These are phyloP conservation scores for Aspergillus novofumigatus DNA, from an alignment of 2,329 filamentous ascomycete species.

Conservation along the genomic window DNA sequence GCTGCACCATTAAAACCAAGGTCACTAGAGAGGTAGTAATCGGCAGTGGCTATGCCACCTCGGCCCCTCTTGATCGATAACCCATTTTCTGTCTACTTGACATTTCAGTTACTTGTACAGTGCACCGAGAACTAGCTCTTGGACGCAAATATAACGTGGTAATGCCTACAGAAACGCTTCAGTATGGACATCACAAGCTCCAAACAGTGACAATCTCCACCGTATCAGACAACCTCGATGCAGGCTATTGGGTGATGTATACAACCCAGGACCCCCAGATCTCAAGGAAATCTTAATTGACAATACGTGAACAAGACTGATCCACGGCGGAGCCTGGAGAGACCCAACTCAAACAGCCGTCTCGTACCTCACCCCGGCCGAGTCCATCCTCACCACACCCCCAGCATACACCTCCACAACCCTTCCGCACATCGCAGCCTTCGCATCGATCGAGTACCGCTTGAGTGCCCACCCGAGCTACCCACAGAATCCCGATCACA, in stretches of 20 bases:
- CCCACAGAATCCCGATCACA: conserved; percentile 33
- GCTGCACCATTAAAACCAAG: neutral
- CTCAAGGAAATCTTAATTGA: neutral
- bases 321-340: conserved; percentile 49
- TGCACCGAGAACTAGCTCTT: neutral
- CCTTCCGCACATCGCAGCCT: conserved; percentile 30
- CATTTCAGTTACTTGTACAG: neutral
- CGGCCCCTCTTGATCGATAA: neutral
- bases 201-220: conserved; percentile 32
- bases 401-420: conserved; percentile 8
- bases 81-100: neutral
- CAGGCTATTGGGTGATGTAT: conserved; percentile 41
- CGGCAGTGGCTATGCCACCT: neutral
- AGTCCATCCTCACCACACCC: conserved; percentile 27
- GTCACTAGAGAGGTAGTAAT: neutral
- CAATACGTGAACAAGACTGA: conserved; percentile 29
- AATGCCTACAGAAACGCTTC: conserved; percentile 16
- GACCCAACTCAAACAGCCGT: conserved; percentile 39
- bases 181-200: conserved; percentile 28
- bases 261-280: conserved; percentile 3
- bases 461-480: conserved; percentile 40
- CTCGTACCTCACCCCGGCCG: conserved; percentile 32
- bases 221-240: conserved; percentile 12
- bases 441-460: conserved; percentile 47
- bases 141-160: neutral